Percentiles rank a stretch among this genome's conserved stretches.
phyloP scores from a whole-genome alignment of 192 early-diverging fungal genomes.

The Allomyces arbusculus region DNA sequence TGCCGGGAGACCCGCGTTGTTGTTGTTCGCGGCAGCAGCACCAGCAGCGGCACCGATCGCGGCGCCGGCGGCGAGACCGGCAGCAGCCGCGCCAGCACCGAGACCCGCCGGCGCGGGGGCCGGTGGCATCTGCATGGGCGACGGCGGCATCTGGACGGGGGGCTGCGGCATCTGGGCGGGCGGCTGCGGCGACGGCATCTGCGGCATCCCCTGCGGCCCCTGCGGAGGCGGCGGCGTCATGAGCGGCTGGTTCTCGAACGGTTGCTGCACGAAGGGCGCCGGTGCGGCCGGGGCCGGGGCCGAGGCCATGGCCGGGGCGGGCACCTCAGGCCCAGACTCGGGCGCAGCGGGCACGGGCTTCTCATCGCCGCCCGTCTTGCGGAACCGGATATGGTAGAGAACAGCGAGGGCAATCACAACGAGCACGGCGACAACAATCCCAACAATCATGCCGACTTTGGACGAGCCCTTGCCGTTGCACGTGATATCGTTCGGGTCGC shows the following conservation, averaged over 20 bases:
- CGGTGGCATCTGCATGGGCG: too few species aligned
- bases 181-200: not conserved
- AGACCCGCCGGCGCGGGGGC: too few species aligned
- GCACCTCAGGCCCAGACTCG: not conserved
- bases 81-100: too few species aligned
- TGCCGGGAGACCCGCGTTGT: not conserved
- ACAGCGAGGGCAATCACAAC: not conserved
- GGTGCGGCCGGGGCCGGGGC: too few species aligned
- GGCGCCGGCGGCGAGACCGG: not conserved
- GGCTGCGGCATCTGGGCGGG: not conserved
- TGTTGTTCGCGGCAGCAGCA: too few species aligned
- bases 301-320: not conserved
- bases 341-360: not conserved
- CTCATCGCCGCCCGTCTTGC: not conserved
- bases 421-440: not conserved
- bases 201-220: too few species aligned
- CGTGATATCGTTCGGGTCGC: not conserved
- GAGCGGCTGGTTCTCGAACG: not conserved
- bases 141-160: too few species aligned
- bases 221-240: not conserved
- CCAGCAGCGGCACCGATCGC: not conserved
- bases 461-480: not conserved
- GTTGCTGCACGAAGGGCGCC: not conserved
- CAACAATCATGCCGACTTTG: not conserved
- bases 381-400: not conserved